A percentile compares a stretch with the other conserved stretches of the same genome.
Conservation (phyloP, 371 early-diverging fungal species). For the Dinochytrium kinnereticum region DNA sequence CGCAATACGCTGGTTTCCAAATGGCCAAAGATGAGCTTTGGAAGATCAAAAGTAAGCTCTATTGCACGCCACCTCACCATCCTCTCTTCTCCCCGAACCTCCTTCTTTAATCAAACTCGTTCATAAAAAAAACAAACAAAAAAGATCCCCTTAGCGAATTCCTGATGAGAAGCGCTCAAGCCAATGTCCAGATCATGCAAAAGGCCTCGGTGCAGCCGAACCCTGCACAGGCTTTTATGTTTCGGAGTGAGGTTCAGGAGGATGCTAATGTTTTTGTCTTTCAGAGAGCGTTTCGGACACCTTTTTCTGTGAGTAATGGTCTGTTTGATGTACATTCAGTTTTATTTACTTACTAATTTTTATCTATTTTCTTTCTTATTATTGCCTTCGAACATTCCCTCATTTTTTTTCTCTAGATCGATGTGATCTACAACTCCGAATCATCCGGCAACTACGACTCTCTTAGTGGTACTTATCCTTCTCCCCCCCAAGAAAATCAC, state of each 20-base stretch:
- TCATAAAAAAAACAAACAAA: no score
- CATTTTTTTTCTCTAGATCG: slow-evolving; percentile 22
- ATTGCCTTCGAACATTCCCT: neutral
- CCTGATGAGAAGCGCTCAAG: slow-evolving; percentile 24
- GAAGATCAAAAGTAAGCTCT: slow-evolving; percentile 36
- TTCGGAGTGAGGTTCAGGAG: slow-evolving; percentile 18
- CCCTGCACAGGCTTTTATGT: slow-evolving; percentile 26
- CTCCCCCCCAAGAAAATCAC: no score
- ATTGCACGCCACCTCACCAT: neutral
- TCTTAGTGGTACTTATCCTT: neutral
- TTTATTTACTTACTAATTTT: no score
- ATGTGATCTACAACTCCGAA: slow-evolving; percentile 43
- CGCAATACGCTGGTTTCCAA: slow-evolving; percentile 25
- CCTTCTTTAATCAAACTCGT: slow-evolving; percentile 14
- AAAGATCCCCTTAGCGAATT: neutral
- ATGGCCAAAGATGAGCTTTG: slow-evolving; percentile 23
- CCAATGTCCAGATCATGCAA: slow-evolving; percentile 1
- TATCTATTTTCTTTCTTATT: no score
- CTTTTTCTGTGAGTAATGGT: slow-evolving; percentile 34
- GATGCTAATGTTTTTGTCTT: slow-evolving; percentile 46
- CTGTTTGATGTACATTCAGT: no score
- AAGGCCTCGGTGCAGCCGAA: slow-evolving; percentile 11
- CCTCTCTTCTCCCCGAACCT: neutral
- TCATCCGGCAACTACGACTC: slow-evolving; percentile 18
- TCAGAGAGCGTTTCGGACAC: slow-evolving; percentile 45